Conservation (phyloP, 371 early-diverging fungal genomes). For the Parasitella parasitica region DNA sequence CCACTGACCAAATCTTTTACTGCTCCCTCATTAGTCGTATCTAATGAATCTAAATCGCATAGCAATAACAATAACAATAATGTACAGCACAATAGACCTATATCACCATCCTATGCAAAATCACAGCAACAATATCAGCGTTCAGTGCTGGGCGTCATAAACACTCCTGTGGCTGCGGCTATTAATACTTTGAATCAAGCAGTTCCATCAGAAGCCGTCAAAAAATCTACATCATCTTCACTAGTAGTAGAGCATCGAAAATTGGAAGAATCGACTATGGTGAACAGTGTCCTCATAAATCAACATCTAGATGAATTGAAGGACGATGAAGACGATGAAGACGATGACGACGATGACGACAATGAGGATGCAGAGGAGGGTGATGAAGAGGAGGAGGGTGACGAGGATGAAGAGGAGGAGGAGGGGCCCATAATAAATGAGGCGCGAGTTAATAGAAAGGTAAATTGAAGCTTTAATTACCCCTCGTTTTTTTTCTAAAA, state of each 20-base stretch:
- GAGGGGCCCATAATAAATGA: slow-evolving; percentile 31
- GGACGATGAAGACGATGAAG: not conserved
- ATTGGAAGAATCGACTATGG: not conserved
- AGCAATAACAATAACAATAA: not conserved
- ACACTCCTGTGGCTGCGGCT: slow-evolving; percentile 4
- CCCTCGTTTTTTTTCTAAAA: not conserved
- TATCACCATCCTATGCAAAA: not conserved
- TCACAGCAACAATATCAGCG: slow-evolving; percentile 5
- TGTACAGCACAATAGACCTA: not conserved
- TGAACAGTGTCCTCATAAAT: not conserved
- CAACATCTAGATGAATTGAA: not conserved
- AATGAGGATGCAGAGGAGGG: slow-evolving; percentile 2
- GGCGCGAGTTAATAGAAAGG: slow-evolving; percentile 50
- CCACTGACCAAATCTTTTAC: slow-evolving; percentile 7
- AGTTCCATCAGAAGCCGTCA: not conserved
- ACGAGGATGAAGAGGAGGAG: slow-evolving; percentile 20
- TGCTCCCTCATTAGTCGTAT: not conserved
- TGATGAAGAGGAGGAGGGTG: not conserved
- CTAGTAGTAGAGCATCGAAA: not conserved
- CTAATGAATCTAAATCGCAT: not conserved
- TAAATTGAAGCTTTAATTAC: not conserved
- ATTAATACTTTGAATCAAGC: not conserved
- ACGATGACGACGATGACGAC: not conserved
- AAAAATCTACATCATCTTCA: not conserved
- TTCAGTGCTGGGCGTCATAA: slow-evolving; percentile 19